These are phyloP conservation scores for Pterocarpus macrocarpus DNA, from an alignment of 306 rosid species.

Conservation along the genomic window DNA sequence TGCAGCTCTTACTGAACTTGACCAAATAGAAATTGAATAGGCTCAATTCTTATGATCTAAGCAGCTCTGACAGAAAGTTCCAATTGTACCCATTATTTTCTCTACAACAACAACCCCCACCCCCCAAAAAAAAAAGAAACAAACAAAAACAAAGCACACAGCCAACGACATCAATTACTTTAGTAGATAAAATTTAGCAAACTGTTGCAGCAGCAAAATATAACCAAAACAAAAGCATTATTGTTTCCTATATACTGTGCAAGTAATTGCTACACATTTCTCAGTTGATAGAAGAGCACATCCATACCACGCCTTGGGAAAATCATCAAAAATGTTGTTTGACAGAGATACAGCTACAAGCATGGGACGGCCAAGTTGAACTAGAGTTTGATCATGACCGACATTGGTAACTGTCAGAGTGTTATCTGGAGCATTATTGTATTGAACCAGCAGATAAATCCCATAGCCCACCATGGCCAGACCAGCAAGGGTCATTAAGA, in stretches of 20 bases:
- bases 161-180: conserved; percentile 12
- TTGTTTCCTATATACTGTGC: background rate
- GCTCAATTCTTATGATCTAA: conserved; percentile 14
- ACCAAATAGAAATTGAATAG: conserved; percentile 31
- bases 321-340: conserved; percentile 59
- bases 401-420: conserved; percentile 32
- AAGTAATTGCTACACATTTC: conserved; percentile 15
- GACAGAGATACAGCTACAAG: conserved; percentile 75
- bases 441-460: conserved; percentile 85
- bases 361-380: conserved; percentile 90
- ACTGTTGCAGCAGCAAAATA: background rate
- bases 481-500: conserved; percentile 81
- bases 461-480: conserved; percentile 96
- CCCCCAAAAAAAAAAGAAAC: background rate
- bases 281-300: conserved; percentile 24
- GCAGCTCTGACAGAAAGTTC: conserved; percentile 8
- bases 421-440: conserved; percentile 48
- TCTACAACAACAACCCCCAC: conserved; percentile 8
- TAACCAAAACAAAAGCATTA: conserved; percentile 12
- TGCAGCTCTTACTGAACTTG: conserved; percentile 14
- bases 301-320: conserved; percentile 91
- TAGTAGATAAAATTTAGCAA: background rate
- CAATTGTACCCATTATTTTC: conserved; percentile 3
- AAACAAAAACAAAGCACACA: background rate
- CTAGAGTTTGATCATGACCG: conserved; percentile 56